Percentiles rank a stretch among this genome's conserved stretches.
These are phyloP conservation scores for Coccinonectria pachysandricola DNA, from an alignment of 2,329 filamentous ascomycete genomes.

Conservation along the genomic window DNA sequence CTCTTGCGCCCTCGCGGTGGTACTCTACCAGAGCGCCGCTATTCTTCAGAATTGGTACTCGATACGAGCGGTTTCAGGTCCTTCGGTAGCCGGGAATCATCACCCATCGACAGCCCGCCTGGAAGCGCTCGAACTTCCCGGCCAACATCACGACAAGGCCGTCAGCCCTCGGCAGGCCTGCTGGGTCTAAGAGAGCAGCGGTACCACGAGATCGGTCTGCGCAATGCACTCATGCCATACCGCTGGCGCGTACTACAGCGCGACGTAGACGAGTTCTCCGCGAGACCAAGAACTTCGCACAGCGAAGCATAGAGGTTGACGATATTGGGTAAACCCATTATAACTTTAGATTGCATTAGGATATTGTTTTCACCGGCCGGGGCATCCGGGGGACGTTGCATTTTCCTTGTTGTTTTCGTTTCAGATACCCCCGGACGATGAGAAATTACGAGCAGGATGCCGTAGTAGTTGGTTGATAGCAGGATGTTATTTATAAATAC, in stretches of 20 bases:
- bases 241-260: slow-evolving; percentile 15
- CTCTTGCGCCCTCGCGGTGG: slow-evolving; percentile 11
- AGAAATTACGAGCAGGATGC: too few relatives aligned
- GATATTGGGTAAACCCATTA: too few relatives aligned
- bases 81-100: slow-evolving; percentile 9
- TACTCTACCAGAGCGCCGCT: slow-evolving; percentile 15
- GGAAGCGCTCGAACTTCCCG: slow-evolving; percentile 9
- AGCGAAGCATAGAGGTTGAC: too few relatives aligned
- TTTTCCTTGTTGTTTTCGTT: too few relatives aligned
- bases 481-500: too few relatives aligned
- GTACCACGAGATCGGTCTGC: slow-evolving; percentile 17
- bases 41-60: slow-evolving; percentile 17
- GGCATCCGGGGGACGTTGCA: too few relatives aligned
- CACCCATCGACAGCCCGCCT: slow-evolving; percentile 10
- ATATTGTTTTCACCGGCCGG: slow-evolving; percentile 2
- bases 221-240: slow-evolving; percentile 17
- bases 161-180: slow-evolving; percentile 17
- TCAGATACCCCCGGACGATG: too few relatives aligned
- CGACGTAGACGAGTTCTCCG: slow-evolving; percentile 12
- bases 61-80: slow-evolving; percentile 10
- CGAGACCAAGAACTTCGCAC: slow-evolving; percentile 16
- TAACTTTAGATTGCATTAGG: too few relatives aligned
- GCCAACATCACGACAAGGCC: slow-evolving; percentile 9
- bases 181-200: slow-evolving; percentile 16
- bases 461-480: too few relatives aligned